These are phyloP conservation scores for Trypanosoma mega DNA, from an alignment of 208 protist genomes.

Conservation along the genomic window DNA sequence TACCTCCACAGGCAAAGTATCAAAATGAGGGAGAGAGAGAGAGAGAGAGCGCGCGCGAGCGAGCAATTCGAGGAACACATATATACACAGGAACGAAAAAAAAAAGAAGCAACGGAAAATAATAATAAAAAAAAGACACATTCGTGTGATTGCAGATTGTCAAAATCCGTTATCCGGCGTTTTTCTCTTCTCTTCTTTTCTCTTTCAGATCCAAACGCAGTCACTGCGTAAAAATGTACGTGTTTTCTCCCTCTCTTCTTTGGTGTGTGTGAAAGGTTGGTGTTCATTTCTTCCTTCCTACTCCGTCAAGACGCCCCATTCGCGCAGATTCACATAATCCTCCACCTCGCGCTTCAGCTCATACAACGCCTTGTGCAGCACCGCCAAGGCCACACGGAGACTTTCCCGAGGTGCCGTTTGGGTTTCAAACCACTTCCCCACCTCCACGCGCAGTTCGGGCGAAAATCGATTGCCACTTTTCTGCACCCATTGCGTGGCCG, in stretches of 20 bases:
- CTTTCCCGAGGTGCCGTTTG: slow-evolving; percentile 16
- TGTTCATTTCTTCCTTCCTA: too few relatives aligned
- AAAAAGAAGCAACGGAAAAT: slow-evolving; percentile 15
- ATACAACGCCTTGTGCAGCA: slow-evolving; percentile 37
- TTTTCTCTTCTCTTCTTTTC: too few relatives aligned
- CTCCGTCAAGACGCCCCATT: slow-evolving; percentile 32
- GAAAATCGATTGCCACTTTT: slow-evolving; percentile 18
- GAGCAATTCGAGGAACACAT: background rate
- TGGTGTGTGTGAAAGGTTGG: too few relatives aligned
- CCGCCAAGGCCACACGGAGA: slow-evolving; percentile 18
- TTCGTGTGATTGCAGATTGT: background rate
- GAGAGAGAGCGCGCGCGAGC: too few relatives aligned
- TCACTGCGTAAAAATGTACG: too few relatives aligned
- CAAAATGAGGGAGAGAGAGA: slow-evolving; percentile 17
- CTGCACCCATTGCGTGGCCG: slow-evolving; percentile 24
- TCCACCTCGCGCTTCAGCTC: slow-evolving; percentile 52
- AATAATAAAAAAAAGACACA: slow-evolving; percentile 1
- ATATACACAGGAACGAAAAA: slow-evolving; percentile 1
- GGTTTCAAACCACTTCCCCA: slow-evolving; percentile 25
- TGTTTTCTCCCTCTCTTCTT: too few relatives aligned
- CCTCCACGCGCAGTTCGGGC: slow-evolving; percentile 15
- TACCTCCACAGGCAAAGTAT: slow-evolving; percentile 4
- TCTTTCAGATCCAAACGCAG: too few relatives aligned
- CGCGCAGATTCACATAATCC: slow-evolving; percentile 58
- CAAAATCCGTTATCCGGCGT: too few relatives aligned